These are phyloP conservation scores for Gamarada debralockiae DNA, from an alignment of 495 filamentous ascomycete genomes.

Conservation along the genomic window DNA sequence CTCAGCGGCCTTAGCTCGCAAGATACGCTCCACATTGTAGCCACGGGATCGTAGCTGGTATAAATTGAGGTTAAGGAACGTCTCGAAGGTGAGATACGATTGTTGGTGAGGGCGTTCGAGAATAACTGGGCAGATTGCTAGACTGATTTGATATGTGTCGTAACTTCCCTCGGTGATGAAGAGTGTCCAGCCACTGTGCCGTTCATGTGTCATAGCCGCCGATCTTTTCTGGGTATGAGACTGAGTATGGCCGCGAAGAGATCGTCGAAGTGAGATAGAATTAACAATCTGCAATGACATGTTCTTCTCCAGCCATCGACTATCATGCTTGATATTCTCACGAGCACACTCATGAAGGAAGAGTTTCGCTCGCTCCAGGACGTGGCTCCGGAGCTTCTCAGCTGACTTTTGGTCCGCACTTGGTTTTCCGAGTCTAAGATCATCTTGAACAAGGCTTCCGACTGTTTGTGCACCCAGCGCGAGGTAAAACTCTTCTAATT, in stretches of 20 bases:
- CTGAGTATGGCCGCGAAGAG: conserved; percentile 61
- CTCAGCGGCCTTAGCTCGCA: conserved; percentile 79
- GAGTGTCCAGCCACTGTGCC: conserved; percentile 41
- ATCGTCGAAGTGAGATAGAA: conserved; percentile 68
- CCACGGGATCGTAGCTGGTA: conserved; percentile 74
- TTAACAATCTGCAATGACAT: conserved; percentile 72
- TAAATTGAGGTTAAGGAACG: conserved; percentile 73
- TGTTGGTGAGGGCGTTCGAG: conserved; percentile 81
- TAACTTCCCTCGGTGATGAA: conserved; percentile 56
- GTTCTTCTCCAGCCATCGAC: conserved; percentile 85
- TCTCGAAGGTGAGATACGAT: conserved; percentile 81
- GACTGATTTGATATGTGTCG: conserved; percentile 86
- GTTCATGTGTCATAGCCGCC: conserved; percentile 57
- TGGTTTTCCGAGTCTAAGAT: conserved; percentile 49
- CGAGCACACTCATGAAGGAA: conserved; percentile 70
- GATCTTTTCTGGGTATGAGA: conserved; percentile 66
- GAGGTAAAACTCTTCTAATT: conserved; percentile 78
- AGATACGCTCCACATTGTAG: conserved; percentile 91
- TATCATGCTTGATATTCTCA: conserved; percentile 74
- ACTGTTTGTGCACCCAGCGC: conserved; percentile 56
- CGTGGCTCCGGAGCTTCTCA: conserved; percentile 64
- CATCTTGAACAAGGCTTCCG: conserved; percentile 55
- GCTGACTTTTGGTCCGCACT: conserved; percentile 43
- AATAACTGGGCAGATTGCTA: conserved; percentile 73
- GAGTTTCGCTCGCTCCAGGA: conserved; percentile 80